These are phyloP conservation scores for Centrapalus pauciflorus DNA, from an alignment of 129 eudicot genomes.

Conservation along the genomic window DNA sequence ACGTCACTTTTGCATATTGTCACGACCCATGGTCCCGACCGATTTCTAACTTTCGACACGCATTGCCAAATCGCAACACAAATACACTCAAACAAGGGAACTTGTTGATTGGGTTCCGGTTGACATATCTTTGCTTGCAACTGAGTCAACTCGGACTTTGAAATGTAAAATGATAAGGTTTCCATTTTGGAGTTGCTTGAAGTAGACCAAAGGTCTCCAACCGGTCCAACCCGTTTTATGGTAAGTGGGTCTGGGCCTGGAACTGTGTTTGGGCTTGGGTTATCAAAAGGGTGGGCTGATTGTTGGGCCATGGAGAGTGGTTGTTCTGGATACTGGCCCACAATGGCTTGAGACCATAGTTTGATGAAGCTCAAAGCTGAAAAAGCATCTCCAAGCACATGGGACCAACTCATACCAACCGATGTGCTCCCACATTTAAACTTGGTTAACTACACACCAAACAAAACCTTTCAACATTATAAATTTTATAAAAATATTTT, in stretches of 20 bases:
- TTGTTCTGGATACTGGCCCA: conserved; percentile 17
- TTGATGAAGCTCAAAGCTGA: conserved; percentile 44
- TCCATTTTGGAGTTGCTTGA: conserved; percentile 26
- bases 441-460: conserved; percentile 40
- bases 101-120: neutral
- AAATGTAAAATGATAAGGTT: conserved; percentile 33
- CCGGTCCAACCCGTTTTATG: conserved; percentile 56
- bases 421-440: conserved; percentile 71
- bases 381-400: conserved; percentile 65
- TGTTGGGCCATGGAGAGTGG: conserved; percentile 33
- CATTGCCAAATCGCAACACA: conserved; percentile 56
- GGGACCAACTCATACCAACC: conserved; percentile 74
- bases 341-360: conserved; percentile 34
- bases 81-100: conserved; percentile 49
- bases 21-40: conserved; percentile 29
- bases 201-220: conserved; percentile 57
- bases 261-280: neutral
- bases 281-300: neutral
- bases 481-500: too few species aligned
- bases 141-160: conserved; percentile 29
- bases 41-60: conserved; percentile 29
- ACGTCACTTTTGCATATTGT: conserved; percentile 41
- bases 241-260: conserved; percentile 26
- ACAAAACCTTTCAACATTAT: neutral
- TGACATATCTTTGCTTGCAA: conserved; percentile 35